A percentile compares a stretch with the other conserved stretches of the same genome.
Evolutionary conservation across 2,329 filamentous ascomycete species (phyloP).

Genomic region (Colletotrichum incanum): DNA sequence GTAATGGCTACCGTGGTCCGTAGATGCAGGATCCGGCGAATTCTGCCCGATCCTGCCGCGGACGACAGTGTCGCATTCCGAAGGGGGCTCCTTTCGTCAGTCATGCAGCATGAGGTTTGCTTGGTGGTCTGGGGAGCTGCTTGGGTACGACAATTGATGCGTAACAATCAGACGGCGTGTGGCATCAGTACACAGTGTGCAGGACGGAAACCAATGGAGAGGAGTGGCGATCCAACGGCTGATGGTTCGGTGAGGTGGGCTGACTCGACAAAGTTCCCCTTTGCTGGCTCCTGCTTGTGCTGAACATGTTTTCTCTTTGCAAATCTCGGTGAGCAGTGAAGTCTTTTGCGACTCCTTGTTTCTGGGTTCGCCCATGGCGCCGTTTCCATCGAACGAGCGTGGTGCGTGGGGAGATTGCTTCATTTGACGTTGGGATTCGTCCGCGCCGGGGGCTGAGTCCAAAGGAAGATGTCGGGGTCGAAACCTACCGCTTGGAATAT

Average conservation of each 20-base stretch:
- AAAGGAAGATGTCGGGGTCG: slow-evolving; percentile 3
- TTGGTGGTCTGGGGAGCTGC: neutral
- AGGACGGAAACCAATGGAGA: slow-evolving; percentile 6
- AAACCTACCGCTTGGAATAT: slow-evolving; percentile 4
- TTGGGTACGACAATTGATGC: slow-evolving; percentile 20
- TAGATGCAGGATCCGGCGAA: slow-evolving; percentile 21
- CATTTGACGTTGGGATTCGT: slow-evolving; percentile 3
- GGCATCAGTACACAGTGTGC: slow-evolving; percentile 31
- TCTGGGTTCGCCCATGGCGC: neutral
- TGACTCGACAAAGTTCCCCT: slow-evolving; percentile 11
- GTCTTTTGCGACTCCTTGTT: neutral
- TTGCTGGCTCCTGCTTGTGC: slow-evolving; percentile 10
- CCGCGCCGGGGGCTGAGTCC: neutral
- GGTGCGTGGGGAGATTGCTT: slow-evolving; percentile 31
- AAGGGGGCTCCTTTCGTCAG: slow-evolving; percentile 15
- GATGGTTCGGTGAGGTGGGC: slow-evolving; percentile 17
- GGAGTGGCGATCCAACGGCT: slow-evolving; percentile 29
- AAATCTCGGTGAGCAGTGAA: slow-evolving; percentile 27
- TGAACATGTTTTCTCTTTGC: neutral
- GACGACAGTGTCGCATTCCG: slow-evolving; percentile 30
- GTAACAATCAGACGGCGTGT: slow-evolving; percentile 21
- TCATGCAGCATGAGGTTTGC: slow-evolving; percentile 6
- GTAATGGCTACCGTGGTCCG: slow-evolving; percentile 3
- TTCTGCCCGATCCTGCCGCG: slow-evolving; percentile 25
- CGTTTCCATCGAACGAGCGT: slow-evolving; percentile 26